Percentiles rank a stretch among this genome's conserved stretches.
phyloP scores from a whole-genome alignment of 331 rosid genomes.

The Rosa hybrid region DNA sequence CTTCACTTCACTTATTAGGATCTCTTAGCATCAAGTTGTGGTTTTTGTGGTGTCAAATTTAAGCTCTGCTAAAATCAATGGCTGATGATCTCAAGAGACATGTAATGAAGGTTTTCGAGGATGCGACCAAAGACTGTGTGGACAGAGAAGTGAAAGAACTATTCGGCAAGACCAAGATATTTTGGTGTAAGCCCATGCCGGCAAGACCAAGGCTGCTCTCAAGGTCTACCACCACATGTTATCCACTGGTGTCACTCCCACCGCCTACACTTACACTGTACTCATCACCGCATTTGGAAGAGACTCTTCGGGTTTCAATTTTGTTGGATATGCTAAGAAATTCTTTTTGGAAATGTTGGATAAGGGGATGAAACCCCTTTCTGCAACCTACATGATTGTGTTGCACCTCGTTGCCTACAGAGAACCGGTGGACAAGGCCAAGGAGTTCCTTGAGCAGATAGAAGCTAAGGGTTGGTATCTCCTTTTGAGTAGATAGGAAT shows the following conservation, averaged over 20 bases:
- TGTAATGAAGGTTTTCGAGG: background rate
- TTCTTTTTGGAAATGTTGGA: background rate
- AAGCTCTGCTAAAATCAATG: background rate
- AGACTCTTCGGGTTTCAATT: background rate
- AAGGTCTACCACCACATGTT: background rate
- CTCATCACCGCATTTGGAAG: background rate
- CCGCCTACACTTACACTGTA: background rate
- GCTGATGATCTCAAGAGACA: background rate
- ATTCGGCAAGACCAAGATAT: fast-evolving
- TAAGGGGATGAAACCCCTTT: background rate
- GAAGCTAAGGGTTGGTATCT: background rate
- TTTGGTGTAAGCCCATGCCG: fast-evolving
- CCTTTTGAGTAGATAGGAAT: background rate
- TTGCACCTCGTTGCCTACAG: background rate
- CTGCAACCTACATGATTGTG: background rate
- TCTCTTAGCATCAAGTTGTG: background rate
- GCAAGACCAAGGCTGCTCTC: background rate
- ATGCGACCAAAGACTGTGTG: background rate
- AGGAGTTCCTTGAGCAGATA: background rate
- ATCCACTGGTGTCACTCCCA: background rate
- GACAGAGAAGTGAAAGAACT: too few species aligned
- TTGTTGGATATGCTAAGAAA: background rate
- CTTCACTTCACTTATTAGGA: too few species aligned
- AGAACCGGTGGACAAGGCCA: background rate
- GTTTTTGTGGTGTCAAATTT: background rate